These are phyloP conservation scores for Thielaviopsis ethacetica DNA, from an alignment of 2,329 filamentous ascomycete genomes.

Conservation along the genomic window DNA sequence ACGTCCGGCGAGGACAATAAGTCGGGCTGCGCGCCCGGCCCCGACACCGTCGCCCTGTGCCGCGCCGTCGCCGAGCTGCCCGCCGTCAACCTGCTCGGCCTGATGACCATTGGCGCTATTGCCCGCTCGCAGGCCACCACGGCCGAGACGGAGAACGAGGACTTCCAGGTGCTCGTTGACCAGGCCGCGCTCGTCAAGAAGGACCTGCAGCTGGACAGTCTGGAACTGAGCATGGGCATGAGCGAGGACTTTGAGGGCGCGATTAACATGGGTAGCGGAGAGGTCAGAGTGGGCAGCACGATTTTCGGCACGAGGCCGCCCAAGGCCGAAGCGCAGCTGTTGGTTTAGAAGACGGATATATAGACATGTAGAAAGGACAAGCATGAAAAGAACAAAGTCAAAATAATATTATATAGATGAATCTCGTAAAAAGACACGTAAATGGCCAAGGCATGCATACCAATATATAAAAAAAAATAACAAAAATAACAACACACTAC, in stretches of 20 bases:
- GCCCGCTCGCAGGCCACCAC: conserved; percentile 62
- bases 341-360: conserved; percentile 20
- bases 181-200: conserved; percentile 53
- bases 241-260: conserved; percentile 90
- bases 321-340: conserved; percentile 62
- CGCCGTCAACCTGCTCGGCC: conserved; percentile 55
- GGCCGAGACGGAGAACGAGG: conserved; percentile 72
- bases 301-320: conserved; percentile 77
- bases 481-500: background rate
- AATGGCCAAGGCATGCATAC: background rate
- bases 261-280: conserved; percentile 64
- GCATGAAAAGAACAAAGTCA: background rate
- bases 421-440: background rate
- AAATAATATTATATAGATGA: background rate
- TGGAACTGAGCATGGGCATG: conserved; percentile 98
- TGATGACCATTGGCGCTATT: conserved; percentile 98
- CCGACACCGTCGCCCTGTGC: conserved; percentile 47
- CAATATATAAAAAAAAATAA: background rate
- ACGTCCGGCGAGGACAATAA: conserved; percentile 80
- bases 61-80: conserved; percentile 57
- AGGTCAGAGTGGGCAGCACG: conserved; percentile 83
- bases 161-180: conserved; percentile 55
- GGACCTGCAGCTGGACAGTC: conserved; percentile 27
- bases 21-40: conserved; percentile 58
- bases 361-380: background rate